Base-by-base conservation (phyloP, 345 rosid species). In the Hibiscus tridactylites region DNA sequence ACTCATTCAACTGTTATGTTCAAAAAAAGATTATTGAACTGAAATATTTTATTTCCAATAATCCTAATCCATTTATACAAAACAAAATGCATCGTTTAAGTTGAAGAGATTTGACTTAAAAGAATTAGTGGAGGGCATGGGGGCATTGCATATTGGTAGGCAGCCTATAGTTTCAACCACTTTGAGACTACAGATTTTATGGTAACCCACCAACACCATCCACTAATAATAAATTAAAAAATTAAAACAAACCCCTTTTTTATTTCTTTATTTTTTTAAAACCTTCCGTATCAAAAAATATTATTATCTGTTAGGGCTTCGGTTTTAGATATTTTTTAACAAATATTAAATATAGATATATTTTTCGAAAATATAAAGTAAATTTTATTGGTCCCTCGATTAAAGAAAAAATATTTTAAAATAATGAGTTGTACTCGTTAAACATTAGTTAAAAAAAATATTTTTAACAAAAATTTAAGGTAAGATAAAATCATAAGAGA, bases 101-200 rank as follows among this genome's bases (percentile, higher is more conserved):
- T 26, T 60, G 6, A 11, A 26, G n/a, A 60, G 11, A n/a, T 31
- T 31, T 61, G 21, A 61, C 64, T 60, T 60, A 5, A 5, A 1
- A 0, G 4, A 61, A 15, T 31, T 16, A 16, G 65, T 61, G 65
- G 65, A 17, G 17, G 46, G 47, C 66, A 62, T 61, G 28, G 28
- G 28, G 28, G 12, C 11, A 17, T 3, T 19, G 28, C 28, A 57
- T 12, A n/a, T 39, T 35, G 47, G 19, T 62, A 35, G 66, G 66
- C 66, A 62, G 47, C 66, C 47, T 35, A 62, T 35, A 31, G 66
- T 35, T 62, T 62, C 47, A 62, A 62, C 47, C 47, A 62, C 65
- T 61, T 61, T 33, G 24, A 61, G 1, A 61, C 4, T 8, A 26
- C 1, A 33, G 46, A 61, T 31, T 24, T n/a, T 26, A 53, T 53